phyloP scores from a whole-genome alignment of 192 early-diverging fungal genomes.

The Coemansia sp. region DNA sequence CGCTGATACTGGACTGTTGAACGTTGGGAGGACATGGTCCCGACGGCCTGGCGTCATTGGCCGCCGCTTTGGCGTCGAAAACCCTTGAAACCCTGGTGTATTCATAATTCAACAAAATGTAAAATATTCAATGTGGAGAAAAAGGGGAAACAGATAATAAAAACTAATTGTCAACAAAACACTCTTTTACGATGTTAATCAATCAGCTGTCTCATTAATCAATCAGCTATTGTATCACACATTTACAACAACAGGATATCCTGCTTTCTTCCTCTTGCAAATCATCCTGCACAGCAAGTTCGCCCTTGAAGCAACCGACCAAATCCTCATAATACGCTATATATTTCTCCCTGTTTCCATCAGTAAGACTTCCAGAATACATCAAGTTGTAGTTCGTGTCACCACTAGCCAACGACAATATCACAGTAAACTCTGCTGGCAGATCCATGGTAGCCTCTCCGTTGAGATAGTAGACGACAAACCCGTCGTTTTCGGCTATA shows the following conservation, averaged over 20 bases:
- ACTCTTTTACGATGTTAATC: too few species aligned
- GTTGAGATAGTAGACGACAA: neutral
- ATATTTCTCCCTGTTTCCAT: neutral
- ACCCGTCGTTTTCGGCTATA: neutral
- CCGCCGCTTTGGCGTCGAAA: slow-evolving; percentile 48
- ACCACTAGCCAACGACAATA: too few species aligned
- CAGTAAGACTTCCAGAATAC: neutral
- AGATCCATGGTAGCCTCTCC: neutral
- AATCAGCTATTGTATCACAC: too few species aligned
- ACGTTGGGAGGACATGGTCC: slow-evolving; percentile 42
- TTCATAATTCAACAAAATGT: slow-evolving; percentile 23
- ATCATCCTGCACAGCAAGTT: too few species aligned
- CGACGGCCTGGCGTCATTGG: slow-evolving; percentile 51
- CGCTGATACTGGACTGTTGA: slow-evolving; percentile 49
- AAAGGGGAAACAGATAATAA: too few species aligned
- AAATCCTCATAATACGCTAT: neutral
- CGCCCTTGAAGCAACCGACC: neutral
- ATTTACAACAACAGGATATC: too few species aligned
- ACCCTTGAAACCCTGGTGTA: slow-evolving; percentile 28
- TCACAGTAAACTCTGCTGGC: neutral
- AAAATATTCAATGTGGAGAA: neutral
- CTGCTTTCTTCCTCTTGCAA: too few species aligned
- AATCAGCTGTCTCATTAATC: too few species aligned
- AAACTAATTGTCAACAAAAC: neutral
- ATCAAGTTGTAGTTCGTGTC: neutral